phyloP scores from a whole-genome alignment of 805 yeast genomes.

The Priceomyces medius region DNA sequence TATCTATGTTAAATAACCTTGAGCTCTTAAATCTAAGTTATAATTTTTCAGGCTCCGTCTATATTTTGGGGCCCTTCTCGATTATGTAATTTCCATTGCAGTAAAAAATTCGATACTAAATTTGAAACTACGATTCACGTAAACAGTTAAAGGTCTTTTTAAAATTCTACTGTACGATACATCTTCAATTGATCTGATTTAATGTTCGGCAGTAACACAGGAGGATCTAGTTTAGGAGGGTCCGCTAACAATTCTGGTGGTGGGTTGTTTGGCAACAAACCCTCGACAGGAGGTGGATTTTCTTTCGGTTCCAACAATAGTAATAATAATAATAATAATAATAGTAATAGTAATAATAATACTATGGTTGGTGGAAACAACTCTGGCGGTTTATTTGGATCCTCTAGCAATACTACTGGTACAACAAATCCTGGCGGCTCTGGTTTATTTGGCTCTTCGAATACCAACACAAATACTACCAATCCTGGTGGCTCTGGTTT shows the following conservation, averaged over 20 bases:
- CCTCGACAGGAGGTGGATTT: conserved; percentile 6
- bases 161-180: neutral
- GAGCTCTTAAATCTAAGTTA: no score
- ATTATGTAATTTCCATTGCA: neutral
- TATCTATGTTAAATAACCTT: no score
- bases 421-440: conserved; percentile 3
- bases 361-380: no score
- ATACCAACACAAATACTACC: conserved; percentile 12
- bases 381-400: conserved; percentile 14
- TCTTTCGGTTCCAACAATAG: conserved; percentile 7
- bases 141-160: neutral
- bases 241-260: conserved; percentile 6
- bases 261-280: conserved; percentile 9
- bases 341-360: conserved; percentile 2
- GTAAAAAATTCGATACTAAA: neutral
- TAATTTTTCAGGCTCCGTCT: no score
- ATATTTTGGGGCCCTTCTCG: neutral
- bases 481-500: conserved; percentile 12
- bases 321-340: conserved; percentile 4
- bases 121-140: neutral
- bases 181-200: conserved; percentile 1
- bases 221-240: conserved; percentile 6
- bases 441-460: conserved; percentile 7
- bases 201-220: conserved; percentile 4
- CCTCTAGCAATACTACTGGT: conserved; percentile 3